Percentiles rank a stretch among this genome's conserved stretches.
These are phyloP conservation scores for Boletus sensibilis DNA, from an alignment of 768 basidiomycete genomes.

Conservation along the genomic window DNA sequence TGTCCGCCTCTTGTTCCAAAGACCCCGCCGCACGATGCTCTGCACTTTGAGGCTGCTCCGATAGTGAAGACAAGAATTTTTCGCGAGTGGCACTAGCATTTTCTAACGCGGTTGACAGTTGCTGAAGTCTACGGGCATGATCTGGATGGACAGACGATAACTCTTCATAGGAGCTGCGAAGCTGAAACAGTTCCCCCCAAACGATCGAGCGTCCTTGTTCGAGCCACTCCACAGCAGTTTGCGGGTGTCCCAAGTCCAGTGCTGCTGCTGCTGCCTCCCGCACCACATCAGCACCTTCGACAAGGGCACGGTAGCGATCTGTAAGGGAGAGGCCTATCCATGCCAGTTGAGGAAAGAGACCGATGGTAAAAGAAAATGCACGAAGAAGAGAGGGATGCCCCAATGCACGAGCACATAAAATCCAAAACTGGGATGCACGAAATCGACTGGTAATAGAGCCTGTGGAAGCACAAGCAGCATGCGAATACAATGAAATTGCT, in stretches of 20 bases:
- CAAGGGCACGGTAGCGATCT: constrained; percentile 1
- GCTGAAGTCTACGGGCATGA: not conserved
- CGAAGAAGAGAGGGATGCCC: no score
- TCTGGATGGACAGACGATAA: not conserved
- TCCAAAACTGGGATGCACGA: no score
- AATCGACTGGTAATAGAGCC: no score
- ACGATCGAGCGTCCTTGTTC: constrained; percentile 19
- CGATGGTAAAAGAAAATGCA: no score
- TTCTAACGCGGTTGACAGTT: constrained; percentile 1
- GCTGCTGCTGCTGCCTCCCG: constrained; percentile 10
- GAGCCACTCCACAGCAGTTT: constrained; percentile 17
- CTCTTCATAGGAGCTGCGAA: constrained; percentile 8
- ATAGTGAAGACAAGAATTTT: not conserved
- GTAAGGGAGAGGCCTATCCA: constrained; percentile 1
- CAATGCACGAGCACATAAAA: no score
- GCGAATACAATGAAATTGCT: not conserved
- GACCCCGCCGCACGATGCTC: not conserved
- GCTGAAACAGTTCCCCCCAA: constrained; percentile 13
- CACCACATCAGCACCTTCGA: not conserved
- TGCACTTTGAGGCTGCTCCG: not conserved
- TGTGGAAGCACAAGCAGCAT: not conserved
- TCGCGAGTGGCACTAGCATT: not conserved
- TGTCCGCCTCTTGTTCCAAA: not conserved
- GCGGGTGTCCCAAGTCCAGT: not conserved
- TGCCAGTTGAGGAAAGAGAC: not conserved